Evolutionary conservation across 805 yeast species (phyloP).

Genomic region (Cyberlindnera meyerae): DNA sequence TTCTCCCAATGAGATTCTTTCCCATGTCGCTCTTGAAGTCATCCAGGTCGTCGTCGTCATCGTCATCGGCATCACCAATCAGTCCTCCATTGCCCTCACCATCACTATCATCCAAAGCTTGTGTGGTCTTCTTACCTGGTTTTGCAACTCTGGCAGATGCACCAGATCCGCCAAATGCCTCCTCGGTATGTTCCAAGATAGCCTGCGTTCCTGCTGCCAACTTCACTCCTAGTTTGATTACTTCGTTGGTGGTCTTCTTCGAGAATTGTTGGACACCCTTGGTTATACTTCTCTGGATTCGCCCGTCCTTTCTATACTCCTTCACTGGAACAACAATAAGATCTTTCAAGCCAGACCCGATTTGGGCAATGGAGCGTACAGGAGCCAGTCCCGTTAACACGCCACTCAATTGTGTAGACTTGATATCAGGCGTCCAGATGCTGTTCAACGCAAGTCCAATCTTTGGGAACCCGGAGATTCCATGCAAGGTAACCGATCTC

Average conservation of each 20-base stretch:
- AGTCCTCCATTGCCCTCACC: constrained; percentile 3
- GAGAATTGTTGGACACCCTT: constrained; percentile 73
- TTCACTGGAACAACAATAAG: constrained; percentile 66
- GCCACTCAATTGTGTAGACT: constrained; percentile 72
- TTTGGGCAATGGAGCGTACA: constrained; percentile 65
- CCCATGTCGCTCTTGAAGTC: constrained; percentile 22
- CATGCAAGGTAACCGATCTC: constrained; percentile 60
- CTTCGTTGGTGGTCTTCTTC: constrained; percentile 72
- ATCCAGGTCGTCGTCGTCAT: constrained; percentile 27
- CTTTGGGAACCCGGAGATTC: constrained; percentile 68
- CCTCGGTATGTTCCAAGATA: constrained; percentile 74
- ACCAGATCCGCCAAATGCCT: constrained; percentile 71
- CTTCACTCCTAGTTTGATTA: constrained; percentile 77
- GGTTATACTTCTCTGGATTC: constrained; percentile 63
- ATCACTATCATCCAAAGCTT: background rate
- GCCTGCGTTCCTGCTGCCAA: constrained; percentile 86
- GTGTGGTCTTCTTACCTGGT: constrained; percentile 1
- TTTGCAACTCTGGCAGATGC: constrained; percentile 38
- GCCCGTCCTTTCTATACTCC: constrained; percentile 71
- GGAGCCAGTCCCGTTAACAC: constrained; percentile 84
- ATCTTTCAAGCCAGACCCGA: constrained; percentile 75
- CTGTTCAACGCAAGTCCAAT: constrained; percentile 52
- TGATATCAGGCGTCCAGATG: constrained; percentile 88
- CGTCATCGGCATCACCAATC: constrained; percentile 32
- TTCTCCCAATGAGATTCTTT: constrained; percentile 19